These are phyloP conservation scores for Penicillium bovifimosum DNA, from an alignment of 495 filamentous ascomycete species.

Conservation along the genomic window DNA sequence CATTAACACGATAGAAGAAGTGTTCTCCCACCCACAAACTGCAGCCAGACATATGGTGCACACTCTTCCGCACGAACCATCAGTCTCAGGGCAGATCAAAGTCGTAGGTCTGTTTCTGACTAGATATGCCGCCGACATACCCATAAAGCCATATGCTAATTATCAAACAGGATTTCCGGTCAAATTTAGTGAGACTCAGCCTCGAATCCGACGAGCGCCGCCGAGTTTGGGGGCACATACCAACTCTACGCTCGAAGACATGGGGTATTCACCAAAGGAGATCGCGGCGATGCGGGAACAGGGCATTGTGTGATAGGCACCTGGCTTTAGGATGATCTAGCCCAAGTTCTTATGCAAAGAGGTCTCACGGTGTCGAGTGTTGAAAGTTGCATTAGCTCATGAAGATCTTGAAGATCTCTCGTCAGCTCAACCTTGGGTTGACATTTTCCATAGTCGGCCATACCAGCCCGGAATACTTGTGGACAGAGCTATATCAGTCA, in stretches of 20 bases:
- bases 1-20: constrained; percentile 50
- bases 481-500: too few species aligned
- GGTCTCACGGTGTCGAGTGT: too few species aligned
- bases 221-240: constrained; percentile 15
- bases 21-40: constrained; percentile 25
- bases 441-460: too few species aligned
- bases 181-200: constrained; percentile 65
- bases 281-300: neutral
- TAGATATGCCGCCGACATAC: neutral
- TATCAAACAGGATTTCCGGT: constrained; percentile 49
- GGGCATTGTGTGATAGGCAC: neutral
- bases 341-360: neutral
- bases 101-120: constrained; percentile 13
- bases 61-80: constrained; percentile 8
- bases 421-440: too few species aligned
- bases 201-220: constrained; percentile 3
- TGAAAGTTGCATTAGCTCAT: too few species aligned
- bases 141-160: neutral
- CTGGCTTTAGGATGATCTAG: neutral
- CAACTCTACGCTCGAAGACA: constrained; percentile 1
- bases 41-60: constrained; percentile 23
- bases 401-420: too few species aligned
- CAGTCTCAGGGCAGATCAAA: constrained; percentile 13
- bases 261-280: neutral
- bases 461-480: too few species aligned